Conservation (phyloP, 1,284 basidiomycete species). For the Neotropicomus parvogracilis region DNA sequence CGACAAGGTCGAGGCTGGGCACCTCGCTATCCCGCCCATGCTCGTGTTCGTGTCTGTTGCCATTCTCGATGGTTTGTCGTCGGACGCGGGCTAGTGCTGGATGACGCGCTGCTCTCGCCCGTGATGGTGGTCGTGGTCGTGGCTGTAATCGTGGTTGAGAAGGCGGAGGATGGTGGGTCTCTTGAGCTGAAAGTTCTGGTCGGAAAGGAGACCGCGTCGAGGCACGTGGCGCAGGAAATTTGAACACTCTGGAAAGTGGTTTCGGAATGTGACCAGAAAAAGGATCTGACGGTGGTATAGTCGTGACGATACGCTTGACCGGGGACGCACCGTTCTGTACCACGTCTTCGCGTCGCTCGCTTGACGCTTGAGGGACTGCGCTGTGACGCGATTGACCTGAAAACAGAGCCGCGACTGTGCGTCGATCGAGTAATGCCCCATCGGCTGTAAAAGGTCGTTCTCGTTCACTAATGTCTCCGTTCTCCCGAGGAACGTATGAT, state of each 20-base stretch:
- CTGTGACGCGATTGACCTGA: neutral
- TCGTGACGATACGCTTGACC: slow-evolving; percentile 1
- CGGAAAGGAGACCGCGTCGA: slow-evolving; percentile 26
- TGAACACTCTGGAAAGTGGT: neutral
- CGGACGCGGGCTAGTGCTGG: slow-evolving; percentile 14
- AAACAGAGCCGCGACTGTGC: slow-evolving; percentile 1
- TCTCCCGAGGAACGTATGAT: neutral
- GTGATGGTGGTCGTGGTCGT: neutral
- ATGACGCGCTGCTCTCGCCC: slow-evolving; percentile 8
- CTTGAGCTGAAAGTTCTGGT: neutral
- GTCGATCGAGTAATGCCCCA: neutral
- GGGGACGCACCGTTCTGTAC: neutral
- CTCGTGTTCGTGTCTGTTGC: neutral
- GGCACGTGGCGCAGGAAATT: slow-evolving; percentile 20
- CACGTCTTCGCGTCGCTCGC: neutral
- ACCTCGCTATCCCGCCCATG: slow-evolving; percentile 4
- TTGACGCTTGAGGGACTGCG: neutral
- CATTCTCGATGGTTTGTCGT: slow-evolving; percentile 14
- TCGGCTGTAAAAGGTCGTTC: neutral
- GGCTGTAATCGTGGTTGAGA: neutral
- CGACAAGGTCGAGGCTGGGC: slow-evolving; percentile 25
- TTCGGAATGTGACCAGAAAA: neutral
- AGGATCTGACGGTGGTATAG: neutral
- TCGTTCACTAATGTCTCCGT: neutral
- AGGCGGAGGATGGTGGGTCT: neutral